Conservation (phyloP, 2,329 filamentous ascomycete species). For the Simplicillium sp. region DNA sequence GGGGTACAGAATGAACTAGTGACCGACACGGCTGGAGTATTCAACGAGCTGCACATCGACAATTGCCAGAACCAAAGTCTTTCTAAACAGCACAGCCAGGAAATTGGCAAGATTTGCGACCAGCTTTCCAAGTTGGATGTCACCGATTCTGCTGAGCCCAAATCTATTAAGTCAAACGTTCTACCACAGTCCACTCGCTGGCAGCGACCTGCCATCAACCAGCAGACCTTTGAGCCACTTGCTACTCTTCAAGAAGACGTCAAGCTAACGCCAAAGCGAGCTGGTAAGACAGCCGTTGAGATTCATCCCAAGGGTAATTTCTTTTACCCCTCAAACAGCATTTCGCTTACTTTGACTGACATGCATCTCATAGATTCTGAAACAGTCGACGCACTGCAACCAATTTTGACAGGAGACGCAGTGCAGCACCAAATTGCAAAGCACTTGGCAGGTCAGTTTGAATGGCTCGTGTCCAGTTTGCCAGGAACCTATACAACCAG, state of each 20-base stretch:
- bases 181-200: conserved; percentile 12
- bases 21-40: no score
- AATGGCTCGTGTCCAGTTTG: conserved; percentile 36
- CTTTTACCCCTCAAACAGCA: no score
- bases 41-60: conserved; percentile 17
- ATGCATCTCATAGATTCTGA: conserved; percentile 15
- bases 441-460: conserved; percentile 39
- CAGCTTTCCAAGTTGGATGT: conserved; percentile 4
- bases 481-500: conserved; percentile 15
- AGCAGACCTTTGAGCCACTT: conserved; percentile 21
- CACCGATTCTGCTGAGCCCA: neutral
- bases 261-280: neutral
- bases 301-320: no score
- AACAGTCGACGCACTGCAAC: conserved; percentile 13
- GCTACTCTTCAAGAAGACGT: neutral
- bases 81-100: no score
- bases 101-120: neutral
- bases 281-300: no score
- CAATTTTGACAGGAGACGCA: no score
- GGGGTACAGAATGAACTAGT: no score
- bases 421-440: conserved; percentile 23
- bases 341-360: neutral
- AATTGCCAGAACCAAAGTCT: conserved; percentile 13
- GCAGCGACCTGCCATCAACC: conserved; percentile 19
- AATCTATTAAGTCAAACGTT: conserved; percentile 9